Evolutionary conservation across 2,329 filamentous ascomycete genomes (phyloP), one percentile per base, ranked within the genome.

Genomic region (Aspergillus sp.): DNA sequence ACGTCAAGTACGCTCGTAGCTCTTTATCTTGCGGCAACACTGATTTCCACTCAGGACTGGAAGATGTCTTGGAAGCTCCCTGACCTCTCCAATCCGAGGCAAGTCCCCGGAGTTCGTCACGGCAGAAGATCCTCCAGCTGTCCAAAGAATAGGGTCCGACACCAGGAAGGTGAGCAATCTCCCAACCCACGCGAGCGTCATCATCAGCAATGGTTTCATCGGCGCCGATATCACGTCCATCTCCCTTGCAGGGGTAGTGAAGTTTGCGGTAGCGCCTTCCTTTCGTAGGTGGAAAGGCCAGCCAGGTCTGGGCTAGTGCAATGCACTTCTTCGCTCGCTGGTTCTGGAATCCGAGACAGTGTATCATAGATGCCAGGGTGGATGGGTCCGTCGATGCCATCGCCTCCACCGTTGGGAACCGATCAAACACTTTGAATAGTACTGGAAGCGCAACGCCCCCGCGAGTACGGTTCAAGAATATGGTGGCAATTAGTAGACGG

Each of bases 81-180:
- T 68, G 80, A 1, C 89, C 90, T 68, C 86, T 88, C 85, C 88
- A 91, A 64, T 88, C 85, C 8, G 77, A 73, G 1, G 88, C 86
- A 17, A 87, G 75, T 0, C 87, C 88, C 7, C 92, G 84, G 23
- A 96, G 75, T 32, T 83, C 81, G 72, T 97, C 93, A 1, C 93
- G 86, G 73, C 92, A 96, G 75, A 97, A 97, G 64, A 97, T 96
- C 3, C 93, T 86, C 90, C 92, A 97, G 70, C 90, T 93, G 75
- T 97, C 93, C 52, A 94, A 81, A 0, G 91, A 90, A 74, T 97
- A 97, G 1, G 86, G 82, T 15, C 92, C 91, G 58, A 83, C 73
- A 57, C 91, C 88, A 0, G 91, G 92, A 59, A 97, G 79, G 73
- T 96, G 91, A 0, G 89, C 92, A 61, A 96, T 90, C 70, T 97